Evolutionary conservation across 2,329 filamentous ascomycete species (phyloP).

Genomic region (Graphiopsis chlorocephala): DNA sequence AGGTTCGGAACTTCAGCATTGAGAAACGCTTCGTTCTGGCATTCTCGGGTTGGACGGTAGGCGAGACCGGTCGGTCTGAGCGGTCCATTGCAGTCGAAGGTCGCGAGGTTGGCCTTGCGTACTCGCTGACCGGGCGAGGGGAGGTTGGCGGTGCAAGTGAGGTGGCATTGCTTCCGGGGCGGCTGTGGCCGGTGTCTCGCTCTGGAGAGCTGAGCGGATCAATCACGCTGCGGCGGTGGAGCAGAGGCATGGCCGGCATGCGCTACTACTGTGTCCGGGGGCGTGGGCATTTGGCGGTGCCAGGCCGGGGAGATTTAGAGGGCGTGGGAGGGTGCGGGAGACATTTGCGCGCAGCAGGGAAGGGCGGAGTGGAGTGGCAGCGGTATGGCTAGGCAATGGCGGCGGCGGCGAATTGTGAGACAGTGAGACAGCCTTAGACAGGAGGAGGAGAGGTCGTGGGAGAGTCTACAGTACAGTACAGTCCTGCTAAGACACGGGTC

Average conservation of each 20-base stretch:
- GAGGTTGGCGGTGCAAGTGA: constrained; percentile 9
- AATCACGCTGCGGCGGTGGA: constrained; percentile 44
- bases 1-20: constrained; percentile 82
- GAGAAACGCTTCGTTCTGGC: constrained; percentile 53
- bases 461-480: too few species aligned
- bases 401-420: constrained; percentile 2
- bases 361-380: neutral
- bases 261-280: constrained; percentile 8
- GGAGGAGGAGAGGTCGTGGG: neutral
- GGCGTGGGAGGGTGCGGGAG: neutral
- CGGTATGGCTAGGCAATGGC: neutral
- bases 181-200: constrained; percentile 15
- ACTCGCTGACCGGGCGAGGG: constrained; percentile 19
- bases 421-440: neutral
- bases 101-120: constrained; percentile 18
- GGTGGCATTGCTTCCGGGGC: neutral
- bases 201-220: constrained; percentile 32
- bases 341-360: constrained; percentile 10
- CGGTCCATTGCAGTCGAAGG: constrained; percentile 26
- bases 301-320: neutral
- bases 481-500: neutral
- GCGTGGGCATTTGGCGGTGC: constrained; percentile 3
- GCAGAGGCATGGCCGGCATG: constrained; percentile 35
- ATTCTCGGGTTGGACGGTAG: constrained; percentile 25
- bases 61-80: constrained; percentile 25